phyloP scores from a whole-genome alignment of 2,329 filamentous ascomycete species.

The Onygenales sp. region DNA sequence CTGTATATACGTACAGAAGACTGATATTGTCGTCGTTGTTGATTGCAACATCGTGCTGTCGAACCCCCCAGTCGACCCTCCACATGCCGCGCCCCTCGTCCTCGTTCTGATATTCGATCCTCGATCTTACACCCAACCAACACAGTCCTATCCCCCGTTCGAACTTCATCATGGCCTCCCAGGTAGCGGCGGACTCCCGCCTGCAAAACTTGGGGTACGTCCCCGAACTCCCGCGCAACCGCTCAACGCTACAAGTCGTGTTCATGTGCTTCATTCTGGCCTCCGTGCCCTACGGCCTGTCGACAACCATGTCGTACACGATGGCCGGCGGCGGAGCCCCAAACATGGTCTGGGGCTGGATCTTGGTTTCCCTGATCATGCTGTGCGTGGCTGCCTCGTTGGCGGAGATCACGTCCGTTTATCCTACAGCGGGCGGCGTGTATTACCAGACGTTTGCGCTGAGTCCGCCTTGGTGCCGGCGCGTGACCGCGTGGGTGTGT shows the following conservation, averaged over 20 bases:
- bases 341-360: slow-evolving; percentile 49
- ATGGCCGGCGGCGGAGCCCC: slow-evolving; percentile 41
- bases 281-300: slow-evolving; percentile 48
- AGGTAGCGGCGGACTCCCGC: no score
- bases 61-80: no score
- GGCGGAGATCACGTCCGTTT: slow-evolving; percentile 43
- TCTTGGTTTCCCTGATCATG: slow-evolving; percentile 44
- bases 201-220: slow-evolving; percentile 42
- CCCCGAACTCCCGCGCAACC: slow-evolving; percentile 48
- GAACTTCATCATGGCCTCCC: no score
- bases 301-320: slow-evolving; percentile 29
- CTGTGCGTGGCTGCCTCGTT: slow-evolving; percentile 45
- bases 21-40: no score
- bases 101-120: no score
- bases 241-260: slow-evolving; percentile 50
- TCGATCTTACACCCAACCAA: no score
- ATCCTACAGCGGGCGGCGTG: slow-evolving; percentile 43
- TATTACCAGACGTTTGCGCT: slow-evolving; percentile 49
- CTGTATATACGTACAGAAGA: no score
- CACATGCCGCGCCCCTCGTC: no score
- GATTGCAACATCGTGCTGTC: no score
- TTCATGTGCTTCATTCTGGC: slow-evolving; percentile 55
- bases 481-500: slow-evolving; percentile 42
- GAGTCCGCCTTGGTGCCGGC: slow-evolving; percentile 32
- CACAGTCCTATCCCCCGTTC: no score